Evolutionary conservation across 345 rosid species (phyloP).

Genomic region (Stellera chamaejasme): DNA sequence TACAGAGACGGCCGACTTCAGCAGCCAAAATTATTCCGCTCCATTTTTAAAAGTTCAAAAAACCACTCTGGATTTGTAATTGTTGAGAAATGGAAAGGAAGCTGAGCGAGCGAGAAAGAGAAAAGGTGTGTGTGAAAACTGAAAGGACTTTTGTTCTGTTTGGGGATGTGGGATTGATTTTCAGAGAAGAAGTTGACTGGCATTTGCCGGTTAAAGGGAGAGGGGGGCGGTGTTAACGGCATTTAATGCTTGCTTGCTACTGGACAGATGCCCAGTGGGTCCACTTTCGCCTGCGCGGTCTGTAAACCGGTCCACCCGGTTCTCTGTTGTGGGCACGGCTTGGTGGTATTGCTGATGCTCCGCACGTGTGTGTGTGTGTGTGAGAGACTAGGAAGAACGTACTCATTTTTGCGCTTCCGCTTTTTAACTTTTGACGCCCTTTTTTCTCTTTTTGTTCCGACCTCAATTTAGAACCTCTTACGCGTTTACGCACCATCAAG

Average conservation of each 20-base stretch:
- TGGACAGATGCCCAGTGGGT: slow-evolving; percentile 11
- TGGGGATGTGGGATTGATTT: slow-evolving; percentile 34
- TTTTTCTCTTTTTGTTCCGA: too few relatives aligned
- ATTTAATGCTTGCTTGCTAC: slow-evolving; percentile 36
- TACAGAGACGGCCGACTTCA: neutral
- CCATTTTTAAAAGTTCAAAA: slow-evolving; percentile 5
- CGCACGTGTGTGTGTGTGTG: slow-evolving; percentile 26
- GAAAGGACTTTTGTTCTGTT: neutral
- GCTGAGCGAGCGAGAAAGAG: slow-evolving; percentile 12
- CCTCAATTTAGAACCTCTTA: too few relatives aligned
- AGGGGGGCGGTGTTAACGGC: slow-evolving; percentile 33
- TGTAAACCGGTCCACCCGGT: slow-evolving; percentile 31
- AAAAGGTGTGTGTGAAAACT: slow-evolving; percentile 16
- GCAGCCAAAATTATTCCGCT: slow-evolving; percentile 20
- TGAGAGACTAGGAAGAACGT: too few relatives aligned
- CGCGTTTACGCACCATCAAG: too few relatives aligned
- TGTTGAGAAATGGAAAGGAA: neutral
- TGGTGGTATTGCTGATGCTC: neutral
- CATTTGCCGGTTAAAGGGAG: slow-evolving; percentile 34
- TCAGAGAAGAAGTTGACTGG: slow-evolving; percentile 30
- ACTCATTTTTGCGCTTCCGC: slow-evolving; percentile 17
- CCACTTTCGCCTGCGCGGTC: slow-evolving; percentile 21
- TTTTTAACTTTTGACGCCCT: slow-evolving; percentile 8
- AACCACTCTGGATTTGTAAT: neutral
- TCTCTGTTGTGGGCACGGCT: neutral